Evolutionary conservation across 2,329 filamentous ascomycete species (phyloP), one percentile per base, ranked within the genome.

Genomic region (Colletotrichum incanum): DNA sequence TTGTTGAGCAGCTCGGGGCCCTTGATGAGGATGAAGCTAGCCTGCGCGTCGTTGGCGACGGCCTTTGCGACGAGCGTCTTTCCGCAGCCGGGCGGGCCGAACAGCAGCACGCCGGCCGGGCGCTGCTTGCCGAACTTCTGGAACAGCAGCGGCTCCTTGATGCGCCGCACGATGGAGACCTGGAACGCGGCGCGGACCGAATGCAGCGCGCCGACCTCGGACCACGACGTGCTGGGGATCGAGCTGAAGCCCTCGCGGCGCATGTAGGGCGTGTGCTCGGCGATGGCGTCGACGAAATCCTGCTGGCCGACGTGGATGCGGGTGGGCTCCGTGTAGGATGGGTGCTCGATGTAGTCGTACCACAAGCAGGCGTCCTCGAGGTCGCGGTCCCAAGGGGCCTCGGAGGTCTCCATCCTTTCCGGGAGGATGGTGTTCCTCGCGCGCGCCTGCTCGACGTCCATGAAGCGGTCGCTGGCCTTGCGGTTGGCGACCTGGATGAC

Each of bases 21-120:
- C 82, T 98, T 98, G 83, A 99, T 94, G 64, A 94, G 95, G 82
- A 99, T 99, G 85, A 99, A 99, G 82, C 98, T 98, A 59, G 96
- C 96, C 80, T 96, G 94, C 9, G 93, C 95, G 80, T 98, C 95
- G 81, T 97, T 97, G 67, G 96, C 96, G 5, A 98, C 95, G 4
- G 96, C 96, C 83, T 98, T 98, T 23, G 96, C 96, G 1, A 99
- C 91, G 1, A 99, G 89, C 0, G 96, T 99, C 82, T 99, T 99
- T 77, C 96, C 96, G 81, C 96, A 99, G 8, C 96, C 96, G 0
- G 96, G 96, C 1, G 96, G 96, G 0, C 96, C 96, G 94, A 96
- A 99, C 66, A 99, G 93, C 0, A 99, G 88, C 3, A 98, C 94
- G 20, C 96, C 96, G 0, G 94, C 93, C 0, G 94, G 93, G 0